These are phyloP conservation scores for Pseudocercospora fuligena DNA, from an alignment of 2,329 filamentous ascomycete species.

Conservation along the genomic window DNA sequence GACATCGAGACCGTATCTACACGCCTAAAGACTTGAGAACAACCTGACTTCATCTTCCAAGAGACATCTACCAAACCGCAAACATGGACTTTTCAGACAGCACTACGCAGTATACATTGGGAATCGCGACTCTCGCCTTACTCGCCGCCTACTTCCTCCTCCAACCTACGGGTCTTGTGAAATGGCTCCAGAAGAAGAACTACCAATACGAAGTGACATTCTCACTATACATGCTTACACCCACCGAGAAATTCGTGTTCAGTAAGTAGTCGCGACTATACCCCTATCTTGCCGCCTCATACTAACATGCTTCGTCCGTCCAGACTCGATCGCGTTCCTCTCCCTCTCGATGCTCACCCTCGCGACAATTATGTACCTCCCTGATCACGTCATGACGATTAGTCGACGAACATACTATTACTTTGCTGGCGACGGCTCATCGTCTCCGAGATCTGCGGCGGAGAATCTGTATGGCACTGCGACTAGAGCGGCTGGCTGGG, in stretches of 20 bases:
- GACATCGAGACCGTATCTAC: not conserved
- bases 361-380: constrained; percentile 88
- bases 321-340: constrained; percentile 90
- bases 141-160: constrained; percentile 45
- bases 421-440: constrained; percentile 71
- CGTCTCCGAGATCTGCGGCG: constrained; percentile 24
- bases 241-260: constrained; percentile 94
- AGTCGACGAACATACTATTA: constrained; percentile 91
- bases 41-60: too few species aligned
- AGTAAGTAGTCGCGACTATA: constrained; percentile 63
- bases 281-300: constrained; percentile 8
- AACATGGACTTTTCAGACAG: constrained; percentile 29
- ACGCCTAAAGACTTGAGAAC: not conserved
- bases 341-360: constrained; percentile 84
- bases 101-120: constrained; percentile 50
- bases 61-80: not conserved
- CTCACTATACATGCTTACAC: constrained; percentile 94
- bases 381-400: constrained; percentile 84
- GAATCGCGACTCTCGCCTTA: constrained; percentile 66
- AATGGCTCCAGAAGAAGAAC: constrained; percentile 91
- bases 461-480: constrained; percentile 29
- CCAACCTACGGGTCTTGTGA: constrained; percentile 63
- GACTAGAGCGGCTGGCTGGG: constrained; percentile 29
- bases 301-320: not conserved
- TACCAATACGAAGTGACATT: constrained; percentile 99